These are phyloP conservation scores for Blastobotrys arbuscula DNA, from an alignment of 1,139 yeast genomes.

Conservation along the genomic window DNA sequence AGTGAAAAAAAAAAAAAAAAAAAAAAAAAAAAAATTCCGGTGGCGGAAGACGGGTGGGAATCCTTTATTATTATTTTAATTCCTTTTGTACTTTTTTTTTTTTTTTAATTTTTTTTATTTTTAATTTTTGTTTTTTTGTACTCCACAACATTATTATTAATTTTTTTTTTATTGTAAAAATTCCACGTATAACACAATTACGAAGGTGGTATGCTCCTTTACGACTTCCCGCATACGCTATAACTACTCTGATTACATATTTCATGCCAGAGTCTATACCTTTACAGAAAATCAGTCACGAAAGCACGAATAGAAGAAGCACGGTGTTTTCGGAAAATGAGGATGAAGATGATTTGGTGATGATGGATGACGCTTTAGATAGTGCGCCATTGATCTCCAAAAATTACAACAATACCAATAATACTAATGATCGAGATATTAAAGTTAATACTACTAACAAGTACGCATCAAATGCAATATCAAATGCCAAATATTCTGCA, in stretches of 20 bases:
- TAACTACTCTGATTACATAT: slow-evolving; percentile 1
- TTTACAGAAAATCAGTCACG: not conserved
- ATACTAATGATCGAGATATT: not conserved
- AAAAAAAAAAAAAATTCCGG: not conserved
- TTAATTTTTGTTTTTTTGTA: too few species aligned
- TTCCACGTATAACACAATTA: not conserved
- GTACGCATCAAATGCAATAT: slow-evolving; percentile 74
- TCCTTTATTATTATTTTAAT: not conserved
- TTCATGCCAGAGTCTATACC: slow-evolving; percentile 4
- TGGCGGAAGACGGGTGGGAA: not conserved
- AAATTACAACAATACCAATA: not conserved
- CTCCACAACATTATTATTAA: not conserved
- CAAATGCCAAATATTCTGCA: slow-evolving; percentile 92
- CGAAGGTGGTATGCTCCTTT: slow-evolving; percentile 6
- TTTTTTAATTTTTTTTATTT: not conserved
- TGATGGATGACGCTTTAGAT: slow-evolving; percentile 10
- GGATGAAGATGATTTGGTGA: slow-evolving; percentile 15
- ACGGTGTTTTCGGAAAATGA: not conserved
- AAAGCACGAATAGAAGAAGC: not conserved
- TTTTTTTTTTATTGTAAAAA: not conserved
- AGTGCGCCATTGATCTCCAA: slow-evolving; percentile 16
- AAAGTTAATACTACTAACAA: slow-evolving; percentile 16
- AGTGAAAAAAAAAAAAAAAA: not conserved
- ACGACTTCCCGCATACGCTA: slow-evolving; percentile 2
- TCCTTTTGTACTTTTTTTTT: not conserved